Base-by-base conservation (phyloP, 345 rosid species). In the Eucalyptus pauciflora region DNA sequence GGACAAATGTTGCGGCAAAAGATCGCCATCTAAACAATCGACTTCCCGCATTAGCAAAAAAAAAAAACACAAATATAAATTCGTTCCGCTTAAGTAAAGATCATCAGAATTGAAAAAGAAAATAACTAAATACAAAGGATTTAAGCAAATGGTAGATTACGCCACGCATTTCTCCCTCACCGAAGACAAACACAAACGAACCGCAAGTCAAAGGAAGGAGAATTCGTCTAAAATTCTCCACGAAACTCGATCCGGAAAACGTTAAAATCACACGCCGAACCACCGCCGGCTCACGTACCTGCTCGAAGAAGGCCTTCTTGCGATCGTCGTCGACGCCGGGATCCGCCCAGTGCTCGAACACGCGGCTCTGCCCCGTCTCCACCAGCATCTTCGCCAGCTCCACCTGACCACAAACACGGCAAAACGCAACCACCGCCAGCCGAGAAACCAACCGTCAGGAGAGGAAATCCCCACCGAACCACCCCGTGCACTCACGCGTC, bases 291-390 rank as follows among this genome's bases (percentile, higher is more conserved):
- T 71, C 31, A 31, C 62, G 46, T 85, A 97, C 99, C 99, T 95
- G 99, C 87, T 93, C 93, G 25, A 96, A 95, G 48, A 97, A 92
- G 2, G 91, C 92, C 76, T 90, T 92, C 93, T 97, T 97, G 81
- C 94, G 93, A 31, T 91, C 89, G 69, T 96, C 99, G 69, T 93
- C 95, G 50, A 93, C 94, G 29, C 99, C 98, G 14, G 95, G 96
- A 79, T 91, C 95, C 24, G 97, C 88, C 99, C 99, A 97, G 81
- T 95, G 93, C 90, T 89, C 88, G 89, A 97, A 96, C 91, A 96
- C 89, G 91, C 95, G 97, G 89, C 71, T 90, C 96, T 97, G 99
- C 49, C 94, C 96, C 92, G 92, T 93, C 89, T 95, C 96, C 76
- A 94, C 80, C 88, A 97, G 81, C 91, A 94, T 91, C 94, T 94